Evolutionary conservation across 2,329 filamentous ascomycete genomes (phyloP).

Genomic region (Furcasterigmium sp.): DNA sequence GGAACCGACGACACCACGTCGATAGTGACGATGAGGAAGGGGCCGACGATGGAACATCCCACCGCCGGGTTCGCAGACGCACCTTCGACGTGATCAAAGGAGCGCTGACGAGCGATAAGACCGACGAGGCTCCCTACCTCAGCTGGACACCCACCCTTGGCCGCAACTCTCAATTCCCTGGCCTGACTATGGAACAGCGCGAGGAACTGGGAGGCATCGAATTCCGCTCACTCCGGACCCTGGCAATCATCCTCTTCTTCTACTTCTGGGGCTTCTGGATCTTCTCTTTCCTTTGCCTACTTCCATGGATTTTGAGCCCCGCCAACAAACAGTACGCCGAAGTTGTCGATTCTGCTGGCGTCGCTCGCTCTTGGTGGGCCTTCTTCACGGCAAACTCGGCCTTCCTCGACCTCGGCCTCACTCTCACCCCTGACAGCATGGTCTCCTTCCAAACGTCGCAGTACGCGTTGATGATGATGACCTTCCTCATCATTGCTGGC

Average conservation of each 20-base stretch:
- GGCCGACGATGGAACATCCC: constrained; percentile 9
- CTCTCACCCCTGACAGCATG: constrained; percentile 92
- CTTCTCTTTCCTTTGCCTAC: constrained; percentile 65
- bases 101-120: constrained; percentile 43
- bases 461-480: constrained; percentile 70
- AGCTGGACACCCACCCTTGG: constrained; percentile 91
- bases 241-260: constrained; percentile 68
- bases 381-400: constrained; percentile 84
- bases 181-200: constrained; percentile 82
- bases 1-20: constrained; percentile 32
- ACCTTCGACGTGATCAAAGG: constrained; percentile 57
- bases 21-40: constrained; percentile 19
- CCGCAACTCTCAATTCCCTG: constrained; percentile 87
- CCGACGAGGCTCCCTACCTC: constrained; percentile 75
- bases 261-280: constrained; percentile 85
- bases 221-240: constrained; percentile 83
- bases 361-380: constrained; percentile 80
- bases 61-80: constrained; percentile 28
- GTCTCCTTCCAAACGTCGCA: constrained; percentile 74
- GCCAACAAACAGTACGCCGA: constrained; percentile 52
- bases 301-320: constrained; percentile 71
- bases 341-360: constrained; percentile 56
- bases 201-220: constrained; percentile 96
- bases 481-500: constrained; percentile 86
- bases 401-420: constrained; percentile 94